These are phyloP conservation scores for Elongisporangium prolatum DNA, from an alignment of 352 stramenopile genomes.

Conservation along the genomic window DNA sequence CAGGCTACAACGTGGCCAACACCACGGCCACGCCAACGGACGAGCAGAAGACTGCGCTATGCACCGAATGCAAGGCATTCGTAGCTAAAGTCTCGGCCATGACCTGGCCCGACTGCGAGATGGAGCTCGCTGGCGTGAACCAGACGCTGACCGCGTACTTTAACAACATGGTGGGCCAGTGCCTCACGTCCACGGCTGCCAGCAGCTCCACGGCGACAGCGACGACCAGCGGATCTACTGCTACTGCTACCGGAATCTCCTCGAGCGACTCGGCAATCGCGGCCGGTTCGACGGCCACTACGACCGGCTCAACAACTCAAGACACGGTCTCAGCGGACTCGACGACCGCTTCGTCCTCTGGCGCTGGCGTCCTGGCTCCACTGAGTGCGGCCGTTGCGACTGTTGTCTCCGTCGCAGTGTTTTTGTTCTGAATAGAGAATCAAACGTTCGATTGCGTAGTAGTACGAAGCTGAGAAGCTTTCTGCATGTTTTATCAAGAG, in stretches of 20 bases:
- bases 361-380: background rate
- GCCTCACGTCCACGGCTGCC: constrained; percentile 4
- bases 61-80: constrained; percentile 11
- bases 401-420: background rate
- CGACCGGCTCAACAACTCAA: background rate
- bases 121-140: constrained; percentile 13
- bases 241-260: background rate
- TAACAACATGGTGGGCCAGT: constrained; percentile 12
- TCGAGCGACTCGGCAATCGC: background rate
- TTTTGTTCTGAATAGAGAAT: background rate
- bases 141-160: constrained; percentile 15
- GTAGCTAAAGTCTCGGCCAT: constrained; percentile 6
- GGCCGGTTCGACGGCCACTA: background rate
- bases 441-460: too few species aligned
- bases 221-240: background rate
- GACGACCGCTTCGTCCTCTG: background rate
- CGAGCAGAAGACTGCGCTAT: constrained; percentile 12
- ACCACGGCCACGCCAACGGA: constrained; percentile 5
- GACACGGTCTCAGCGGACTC: constrained; percentile 1
- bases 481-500: too few species aligned
- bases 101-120: constrained; percentile 12
- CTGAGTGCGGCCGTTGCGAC: background rate
- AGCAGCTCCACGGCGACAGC: background rate
- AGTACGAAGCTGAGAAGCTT: too few species aligned
- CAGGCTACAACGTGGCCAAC: constrained; percentile 13